Evolutionary conservation across 2,329 filamentous ascomycete species (phyloP).

Genomic region (Aspergillus japonicus): DNA sequence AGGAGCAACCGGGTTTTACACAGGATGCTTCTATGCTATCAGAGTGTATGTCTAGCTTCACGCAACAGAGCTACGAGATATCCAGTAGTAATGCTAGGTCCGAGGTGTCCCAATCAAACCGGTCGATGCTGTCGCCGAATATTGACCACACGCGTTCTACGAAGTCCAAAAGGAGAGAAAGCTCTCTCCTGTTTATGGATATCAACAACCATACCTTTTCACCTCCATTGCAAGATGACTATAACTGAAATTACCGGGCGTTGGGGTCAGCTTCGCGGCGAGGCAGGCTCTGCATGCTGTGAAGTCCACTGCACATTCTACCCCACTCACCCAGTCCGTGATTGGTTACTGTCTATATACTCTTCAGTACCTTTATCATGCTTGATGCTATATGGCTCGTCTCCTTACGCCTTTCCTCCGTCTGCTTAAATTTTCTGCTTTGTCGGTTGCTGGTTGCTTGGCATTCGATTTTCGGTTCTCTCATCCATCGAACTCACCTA

Average conservation of each 20-base stretch:
- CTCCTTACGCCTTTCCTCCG: background rate
- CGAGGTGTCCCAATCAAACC: slow-evolving; percentile 29
- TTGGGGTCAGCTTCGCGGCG: no score
- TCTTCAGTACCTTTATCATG: background rate
- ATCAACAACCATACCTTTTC: slow-evolving; percentile 30
- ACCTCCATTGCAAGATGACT: slow-evolving; percentile 23
- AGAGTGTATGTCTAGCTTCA: slow-evolving; percentile 53
- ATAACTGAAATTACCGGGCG: background rate
- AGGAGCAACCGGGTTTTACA: slow-evolving; percentile 27
- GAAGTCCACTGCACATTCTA: background rate
- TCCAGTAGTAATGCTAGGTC: slow-evolving; percentile 23
- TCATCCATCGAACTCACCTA: background rate
- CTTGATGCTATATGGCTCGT: no score
- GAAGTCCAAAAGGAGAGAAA: slow-evolving; percentile 50
- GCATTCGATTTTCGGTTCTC: background rate
- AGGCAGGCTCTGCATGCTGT: no score
- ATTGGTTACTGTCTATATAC: background rate
- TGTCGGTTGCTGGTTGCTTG: background rate
- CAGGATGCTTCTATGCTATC: slow-evolving; percentile 32
- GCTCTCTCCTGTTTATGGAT: slow-evolving; percentile 49
- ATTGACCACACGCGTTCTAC: slow-evolving; percentile 35
- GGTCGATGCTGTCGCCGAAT: slow-evolving; percentile 39
- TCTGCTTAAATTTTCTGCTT: background rate
- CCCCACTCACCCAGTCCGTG: background rate
- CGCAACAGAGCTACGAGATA: slow-evolving; percentile 52